Conservation (phyloP, 768 basidiomycete genomes). For the Tulasnella sp. region DNA sequence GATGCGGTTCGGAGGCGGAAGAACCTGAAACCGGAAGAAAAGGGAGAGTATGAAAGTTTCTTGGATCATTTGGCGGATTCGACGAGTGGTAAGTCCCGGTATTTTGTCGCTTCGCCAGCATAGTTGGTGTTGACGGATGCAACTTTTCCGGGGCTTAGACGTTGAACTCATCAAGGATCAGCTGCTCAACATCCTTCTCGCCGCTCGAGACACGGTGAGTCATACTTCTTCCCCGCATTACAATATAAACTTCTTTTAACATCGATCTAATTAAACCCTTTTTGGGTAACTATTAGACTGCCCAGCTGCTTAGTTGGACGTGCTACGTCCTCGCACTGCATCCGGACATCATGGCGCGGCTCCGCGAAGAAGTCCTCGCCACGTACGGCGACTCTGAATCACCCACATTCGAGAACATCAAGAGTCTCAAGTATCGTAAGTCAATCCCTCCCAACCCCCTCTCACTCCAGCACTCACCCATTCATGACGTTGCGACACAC, state of each 20-base stretch:
- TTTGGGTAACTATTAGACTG: no score
- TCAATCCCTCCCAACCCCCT: no score
- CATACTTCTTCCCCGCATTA: not conserved
- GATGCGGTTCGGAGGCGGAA: conserved; percentile 18
- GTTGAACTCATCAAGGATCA: conserved; percentile 11
- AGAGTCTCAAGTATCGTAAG: conserved; percentile 22
- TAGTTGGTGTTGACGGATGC: no score
- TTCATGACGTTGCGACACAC: no score
- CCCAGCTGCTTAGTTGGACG: conserved; percentile 24
- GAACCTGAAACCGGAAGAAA: not conserved
- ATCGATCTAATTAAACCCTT: no score
- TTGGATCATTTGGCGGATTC: conserved; percentile 26
- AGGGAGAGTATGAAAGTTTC: conserved; percentile 16
- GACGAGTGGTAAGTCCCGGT: not conserved
- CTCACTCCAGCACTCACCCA: no score
- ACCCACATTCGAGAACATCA: conserved; percentile 18
- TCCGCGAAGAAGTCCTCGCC: conserved; percentile 32
- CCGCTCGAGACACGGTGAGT: conserved; percentile 27
- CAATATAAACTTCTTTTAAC: no score
- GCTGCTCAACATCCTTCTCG: conserved; percentile 28
- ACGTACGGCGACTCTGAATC: not conserved
- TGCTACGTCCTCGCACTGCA: conserved; percentile 24
- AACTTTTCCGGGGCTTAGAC: not conserved
- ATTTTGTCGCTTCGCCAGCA: not conserved
- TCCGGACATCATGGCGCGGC: conserved; percentile 22